phyloP scores from a whole-genome alignment of 108 stramenopile genomes.

The Epithemia pelagica region DNA sequence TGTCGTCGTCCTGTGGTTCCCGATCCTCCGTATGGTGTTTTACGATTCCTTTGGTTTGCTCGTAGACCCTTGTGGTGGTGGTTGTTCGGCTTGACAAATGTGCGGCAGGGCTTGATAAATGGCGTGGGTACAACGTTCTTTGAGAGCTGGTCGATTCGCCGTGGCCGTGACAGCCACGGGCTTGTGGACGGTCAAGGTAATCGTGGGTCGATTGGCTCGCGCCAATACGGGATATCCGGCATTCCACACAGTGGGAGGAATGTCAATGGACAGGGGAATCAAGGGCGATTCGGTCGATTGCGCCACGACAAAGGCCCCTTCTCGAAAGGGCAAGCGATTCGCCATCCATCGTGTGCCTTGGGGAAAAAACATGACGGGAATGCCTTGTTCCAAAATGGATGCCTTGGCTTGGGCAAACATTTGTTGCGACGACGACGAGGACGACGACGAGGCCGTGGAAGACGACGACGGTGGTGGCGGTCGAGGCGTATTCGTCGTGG shows the following conservation, averaged over 20 bases:
- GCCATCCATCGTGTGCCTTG: slow-evolving; percentile 78
- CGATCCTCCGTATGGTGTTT: too few species aligned
- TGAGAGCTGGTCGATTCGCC: neutral
- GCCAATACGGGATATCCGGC: slow-evolving; percentile 59
- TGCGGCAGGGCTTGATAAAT: neutral
- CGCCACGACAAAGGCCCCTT: slow-evolving; percentile 75
- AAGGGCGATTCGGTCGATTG: slow-evolving; percentile 42
- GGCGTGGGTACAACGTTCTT: neutral
- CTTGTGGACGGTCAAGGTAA: slow-evolving; percentile 17
- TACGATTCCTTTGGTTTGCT: neutral
- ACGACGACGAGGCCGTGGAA: neutral
- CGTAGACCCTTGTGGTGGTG: neutral
- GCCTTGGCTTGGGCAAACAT: slow-evolving; percentile 59
- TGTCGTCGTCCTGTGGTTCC: too few species aligned
- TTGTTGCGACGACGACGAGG: neutral
- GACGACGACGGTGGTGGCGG: too few species aligned
- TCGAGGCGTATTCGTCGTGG: too few species aligned
- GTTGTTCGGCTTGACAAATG: neutral
- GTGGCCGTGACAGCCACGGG: neutral
- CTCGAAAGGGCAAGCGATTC: slow-evolving; percentile 71
- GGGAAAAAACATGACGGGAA: slow-evolving; percentile 82
- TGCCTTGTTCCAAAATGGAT: slow-evolving; percentile 49
- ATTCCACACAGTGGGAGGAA: slow-evolving; percentile 70
- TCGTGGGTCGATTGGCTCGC: slow-evolving; percentile 51
- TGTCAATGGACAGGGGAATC: slow-evolving; percentile 68